Percentiles rank a stretch among this genome's conserved stretches.
These are phyloP conservation scores for Botrytis tulipae DNA, from an alignment of 2,329 filamentous ascomycete species.

Conservation along the genomic window DNA sequence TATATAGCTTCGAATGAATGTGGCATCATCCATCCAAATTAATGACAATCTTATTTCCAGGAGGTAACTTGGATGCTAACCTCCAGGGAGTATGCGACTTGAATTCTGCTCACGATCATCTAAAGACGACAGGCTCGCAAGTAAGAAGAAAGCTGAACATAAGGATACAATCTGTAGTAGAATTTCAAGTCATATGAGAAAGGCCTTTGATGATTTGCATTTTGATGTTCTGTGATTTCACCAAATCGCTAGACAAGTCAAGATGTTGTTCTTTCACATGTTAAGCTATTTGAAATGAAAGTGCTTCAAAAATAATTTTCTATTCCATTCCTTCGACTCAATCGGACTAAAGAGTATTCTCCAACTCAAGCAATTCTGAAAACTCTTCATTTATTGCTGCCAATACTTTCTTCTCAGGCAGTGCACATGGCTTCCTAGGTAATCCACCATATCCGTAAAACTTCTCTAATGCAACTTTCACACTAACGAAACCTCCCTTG, in stretches of 20 bases:
- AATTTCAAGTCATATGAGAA: background rate
- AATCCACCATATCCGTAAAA: conserved; percentile 61
- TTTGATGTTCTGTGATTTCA: background rate
- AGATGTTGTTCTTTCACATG: background rate
- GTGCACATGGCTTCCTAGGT: conserved; percentile 51
- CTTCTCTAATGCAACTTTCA: conserved; percentile 59
- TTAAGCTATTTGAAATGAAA: background rate
- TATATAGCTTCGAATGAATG: background rate
- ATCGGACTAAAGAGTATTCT: background rate
- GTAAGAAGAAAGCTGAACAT: background rate
- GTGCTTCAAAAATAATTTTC: background rate
- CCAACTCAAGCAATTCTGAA: conserved; percentile 3
- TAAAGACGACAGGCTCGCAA: background rate
- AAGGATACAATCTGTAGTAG: background rate
- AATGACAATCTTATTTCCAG: background rate
- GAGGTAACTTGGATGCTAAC: background rate
- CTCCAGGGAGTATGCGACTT: background rate
- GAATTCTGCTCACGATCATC: background rate
- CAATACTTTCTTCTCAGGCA: background rate
- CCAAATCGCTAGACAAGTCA: background rate
- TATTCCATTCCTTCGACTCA: background rate
- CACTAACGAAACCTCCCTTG: conserved; percentile 62
- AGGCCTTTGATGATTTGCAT: background rate
- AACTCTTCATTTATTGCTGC: conserved; percentile 5
- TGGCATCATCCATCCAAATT: background rate